Conservation (phyloP, 306 rosid genomes). For the Vicia sativa region DNA sequence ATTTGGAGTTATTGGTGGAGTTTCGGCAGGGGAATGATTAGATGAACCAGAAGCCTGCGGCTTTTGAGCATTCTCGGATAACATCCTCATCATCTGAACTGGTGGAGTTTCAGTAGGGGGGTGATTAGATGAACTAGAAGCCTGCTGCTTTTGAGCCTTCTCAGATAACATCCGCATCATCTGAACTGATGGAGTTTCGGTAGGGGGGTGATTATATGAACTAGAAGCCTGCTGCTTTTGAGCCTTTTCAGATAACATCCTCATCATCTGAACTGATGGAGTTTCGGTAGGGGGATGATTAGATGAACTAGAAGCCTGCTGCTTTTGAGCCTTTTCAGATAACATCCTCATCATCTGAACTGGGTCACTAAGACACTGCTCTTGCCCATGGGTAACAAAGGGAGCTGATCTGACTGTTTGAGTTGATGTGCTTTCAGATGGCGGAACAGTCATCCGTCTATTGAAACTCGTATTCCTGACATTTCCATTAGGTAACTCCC, state of each 20-base stretch:
- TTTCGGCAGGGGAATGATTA: slow-evolving; percentile 58
- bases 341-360: slow-evolving; percentile 80
- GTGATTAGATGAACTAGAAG: slow-evolving; percentile 63
- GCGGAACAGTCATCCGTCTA: slow-evolving; percentile 50
- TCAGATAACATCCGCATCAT: slow-evolving; percentile 73
- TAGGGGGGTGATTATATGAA: slow-evolving; percentile 61
- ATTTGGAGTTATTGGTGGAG: slow-evolving; percentile 38
- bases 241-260: slow-evolving; percentile 66
- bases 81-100: slow-evolving; percentile 70
- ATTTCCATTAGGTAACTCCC: slow-evolving; percentile 77
- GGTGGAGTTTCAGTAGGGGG: slow-evolving; percentile 56
- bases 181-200: slow-evolving; percentile 57
- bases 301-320: slow-evolving; percentile 64
- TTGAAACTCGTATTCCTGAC: slow-evolving; percentile 43
- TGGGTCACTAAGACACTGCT: slow-evolving; percentile 71
- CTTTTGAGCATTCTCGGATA: slow-evolving; percentile 69
- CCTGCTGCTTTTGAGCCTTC: slow-evolving; percentile 70
- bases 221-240: slow-evolving; percentile 71
- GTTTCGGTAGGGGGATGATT: slow-evolving; percentile 64
- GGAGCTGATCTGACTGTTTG: slow-evolving; percentile 59
- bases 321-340: slow-evolving; percentile 70
- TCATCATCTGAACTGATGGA: slow-evolving; percentile 66
- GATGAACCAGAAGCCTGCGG: slow-evolving; percentile 68
- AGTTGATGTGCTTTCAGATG: slow-evolving; percentile 62
- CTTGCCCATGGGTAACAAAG: slow-evolving; percentile 63